Conservation (phyloP, 2,329 filamentous ascomycete species). For the Aspergillus brasiliensis region DNA sequence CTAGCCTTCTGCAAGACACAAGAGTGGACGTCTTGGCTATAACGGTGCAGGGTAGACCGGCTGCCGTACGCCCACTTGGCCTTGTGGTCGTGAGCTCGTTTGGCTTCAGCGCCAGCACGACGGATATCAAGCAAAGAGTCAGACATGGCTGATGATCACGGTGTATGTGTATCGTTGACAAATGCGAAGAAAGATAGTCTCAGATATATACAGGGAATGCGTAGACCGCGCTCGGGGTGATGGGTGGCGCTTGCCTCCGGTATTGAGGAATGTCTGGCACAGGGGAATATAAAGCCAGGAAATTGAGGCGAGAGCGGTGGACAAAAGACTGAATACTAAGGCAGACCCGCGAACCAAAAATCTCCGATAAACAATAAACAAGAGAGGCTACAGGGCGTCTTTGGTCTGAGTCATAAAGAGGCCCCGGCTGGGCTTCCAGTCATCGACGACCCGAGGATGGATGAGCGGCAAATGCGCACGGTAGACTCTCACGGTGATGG, state of each 20-base stretch:
- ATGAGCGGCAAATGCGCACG: background rate
- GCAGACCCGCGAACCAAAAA: conserved; percentile 5
- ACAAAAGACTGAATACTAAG: conserved; percentile 1
- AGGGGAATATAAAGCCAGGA: conserved; percentile 2
- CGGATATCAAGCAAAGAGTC: conserved; percentile 56
- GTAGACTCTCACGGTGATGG: background rate
- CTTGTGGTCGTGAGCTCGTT: conserved; percentile 42
- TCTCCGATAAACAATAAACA: conserved; percentile 7
- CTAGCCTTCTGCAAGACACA: conserved; percentile 17
- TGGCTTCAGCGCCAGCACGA: conserved; percentile 53
- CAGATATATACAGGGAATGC: background rate
- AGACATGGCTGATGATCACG: conserved; percentile 21
- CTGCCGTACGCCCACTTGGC: conserved; percentile 44
- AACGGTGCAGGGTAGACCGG: conserved; percentile 13
- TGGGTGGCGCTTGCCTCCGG: background rate
- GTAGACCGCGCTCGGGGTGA: background rate
- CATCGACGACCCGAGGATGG: conserved; percentile 6
- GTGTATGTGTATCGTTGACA: background rate
- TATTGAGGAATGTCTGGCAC: background rate
- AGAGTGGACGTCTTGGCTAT: conserved; percentile 4
- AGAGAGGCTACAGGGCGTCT: background rate
- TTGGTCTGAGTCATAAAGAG: conserved; percentile 16
- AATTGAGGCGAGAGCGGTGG: conserved; percentile 4
- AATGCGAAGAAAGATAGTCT: background rate
- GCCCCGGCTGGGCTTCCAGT: conserved; percentile 9